Conservation (phyloP, 176 grass and related monocot species). For the Carex littledalei region DNA sequence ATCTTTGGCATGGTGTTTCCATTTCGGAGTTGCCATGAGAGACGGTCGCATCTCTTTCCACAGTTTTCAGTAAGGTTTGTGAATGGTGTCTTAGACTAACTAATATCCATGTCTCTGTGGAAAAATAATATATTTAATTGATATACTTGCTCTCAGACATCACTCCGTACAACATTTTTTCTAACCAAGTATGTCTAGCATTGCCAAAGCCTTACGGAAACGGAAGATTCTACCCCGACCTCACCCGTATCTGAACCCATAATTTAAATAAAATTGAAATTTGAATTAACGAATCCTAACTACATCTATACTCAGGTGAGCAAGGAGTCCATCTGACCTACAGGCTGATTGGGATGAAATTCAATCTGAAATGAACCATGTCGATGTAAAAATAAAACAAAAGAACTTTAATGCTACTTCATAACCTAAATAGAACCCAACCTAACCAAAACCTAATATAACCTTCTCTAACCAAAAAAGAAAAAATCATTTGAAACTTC, state of each 20-base stretch:
- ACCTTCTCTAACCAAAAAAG: too few relatives aligned
- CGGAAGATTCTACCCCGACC: not conserved
- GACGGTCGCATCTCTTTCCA: conserved; percentile 84
- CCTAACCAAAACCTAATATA: not conserved
- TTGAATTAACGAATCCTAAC: not conserved
- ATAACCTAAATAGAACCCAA: not conserved
- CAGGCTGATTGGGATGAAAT: not conserved
- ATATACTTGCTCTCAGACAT: conserved; percentile 5
- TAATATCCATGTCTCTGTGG: conserved; percentile 23
- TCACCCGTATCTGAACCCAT: not conserved
- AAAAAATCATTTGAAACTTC: too few relatives aligned
- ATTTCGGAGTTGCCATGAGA: conserved; percentile 91
- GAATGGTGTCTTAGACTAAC: conserved; percentile 64
- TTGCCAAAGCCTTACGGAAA: not conserved
- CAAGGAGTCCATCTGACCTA: not conserved
- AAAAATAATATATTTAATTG: conserved; percentile 14
- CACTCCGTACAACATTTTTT: not conserved
- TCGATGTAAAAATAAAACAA: not conserved
- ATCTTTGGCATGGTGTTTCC: conserved; percentile 47
- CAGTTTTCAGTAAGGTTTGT: conserved; percentile 93
- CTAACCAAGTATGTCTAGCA: not conserved
- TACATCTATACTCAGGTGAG: not conserved
- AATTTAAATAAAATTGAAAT: not conserved
- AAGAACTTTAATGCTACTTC: not conserved
- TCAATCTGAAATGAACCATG: not conserved